Conservation (phyloP, 1,139 yeast species). For the Eremothecium gossypii region DNA sequence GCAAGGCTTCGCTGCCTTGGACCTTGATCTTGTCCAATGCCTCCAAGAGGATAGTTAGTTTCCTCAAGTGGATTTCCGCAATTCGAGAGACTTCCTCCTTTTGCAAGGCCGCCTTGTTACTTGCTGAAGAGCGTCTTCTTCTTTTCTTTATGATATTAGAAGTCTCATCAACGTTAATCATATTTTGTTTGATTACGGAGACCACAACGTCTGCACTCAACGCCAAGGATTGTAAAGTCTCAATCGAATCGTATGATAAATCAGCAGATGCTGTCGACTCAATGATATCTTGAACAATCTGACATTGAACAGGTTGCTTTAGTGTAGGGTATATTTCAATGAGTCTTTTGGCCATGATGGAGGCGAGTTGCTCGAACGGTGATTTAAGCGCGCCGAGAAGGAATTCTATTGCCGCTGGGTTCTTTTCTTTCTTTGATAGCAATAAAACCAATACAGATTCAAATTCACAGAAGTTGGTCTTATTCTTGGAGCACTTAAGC, state of each 20-base stretch:
- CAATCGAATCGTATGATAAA: constrained; percentile 45
- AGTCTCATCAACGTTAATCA: constrained; percentile 34
- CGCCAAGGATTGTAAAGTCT: constrained; percentile 42
- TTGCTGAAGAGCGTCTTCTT: constrained; percentile 62
- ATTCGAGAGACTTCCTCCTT: constrained; percentile 58
- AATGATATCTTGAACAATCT: constrained; percentile 49
- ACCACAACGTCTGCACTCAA: constrained; percentile 40
- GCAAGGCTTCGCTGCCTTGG: constrained; percentile 41
- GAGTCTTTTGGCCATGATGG: constrained; percentile 43
- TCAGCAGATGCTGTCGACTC: constrained; percentile 42
- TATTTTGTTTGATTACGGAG: constrained; percentile 41
- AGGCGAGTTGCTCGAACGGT: constrained; percentile 43
- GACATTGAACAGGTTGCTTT: constrained; percentile 48
- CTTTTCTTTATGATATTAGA: constrained; percentile 54
- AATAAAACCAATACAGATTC: constrained; percentile 48
- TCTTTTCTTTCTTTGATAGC: constrained; percentile 51
- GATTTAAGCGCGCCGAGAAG: constrained; percentile 45
- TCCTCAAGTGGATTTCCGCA: constrained; percentile 72
- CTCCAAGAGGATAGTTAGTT: constrained; percentile 72
- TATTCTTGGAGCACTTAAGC: constrained; percentile 38
- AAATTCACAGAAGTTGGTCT: constrained; percentile 42
- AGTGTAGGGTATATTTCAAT: constrained; percentile 44
- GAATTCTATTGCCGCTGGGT: constrained; percentile 49
- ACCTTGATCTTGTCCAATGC: constrained; percentile 48
- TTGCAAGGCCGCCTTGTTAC: constrained; percentile 66